These are phyloP conservation scores for Taiozyma sp. DNA, from an alignment of 1,139 yeast species.

Conservation along the genomic window DNA sequence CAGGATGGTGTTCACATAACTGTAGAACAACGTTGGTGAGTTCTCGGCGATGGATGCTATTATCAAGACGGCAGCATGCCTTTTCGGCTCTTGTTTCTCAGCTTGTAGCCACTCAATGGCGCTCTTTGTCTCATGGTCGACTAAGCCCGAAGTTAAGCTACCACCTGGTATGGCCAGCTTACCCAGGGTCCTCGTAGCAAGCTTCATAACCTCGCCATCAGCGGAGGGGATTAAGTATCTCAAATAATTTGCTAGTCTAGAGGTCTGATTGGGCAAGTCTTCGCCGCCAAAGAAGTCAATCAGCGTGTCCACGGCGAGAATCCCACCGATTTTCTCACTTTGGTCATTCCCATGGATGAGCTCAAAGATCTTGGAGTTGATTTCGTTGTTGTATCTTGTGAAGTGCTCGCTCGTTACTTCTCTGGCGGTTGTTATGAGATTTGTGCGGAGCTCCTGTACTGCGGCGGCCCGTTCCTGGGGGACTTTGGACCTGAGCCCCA, in stretches of 20 bases:
- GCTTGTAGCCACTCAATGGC: slow-evolving; percentile 89
- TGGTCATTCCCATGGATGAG: slow-evolving; percentile 72
- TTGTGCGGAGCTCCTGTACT: slow-evolving; percentile 63
- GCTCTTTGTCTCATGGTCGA: slow-evolving; percentile 85
- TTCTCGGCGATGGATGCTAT: slow-evolving; percentile 81
- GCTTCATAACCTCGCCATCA: slow-evolving; percentile 79
- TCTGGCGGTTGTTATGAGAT: slow-evolving; percentile 66
- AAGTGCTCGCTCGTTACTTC: slow-evolving; percentile 78
- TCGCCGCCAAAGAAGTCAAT: slow-evolving; percentile 74
- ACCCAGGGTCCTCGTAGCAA: slow-evolving; percentile 85
- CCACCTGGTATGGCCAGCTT: slow-evolving; percentile 88
- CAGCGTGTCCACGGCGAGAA: slow-evolving; percentile 83
- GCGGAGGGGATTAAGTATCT: slow-evolving; percentile 77
- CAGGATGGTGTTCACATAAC: slow-evolving; percentile 72
- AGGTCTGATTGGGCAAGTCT: slow-evolving; percentile 82
- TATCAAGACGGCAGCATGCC: slow-evolving; percentile 88
- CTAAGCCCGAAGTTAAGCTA: slow-evolving; percentile 84
- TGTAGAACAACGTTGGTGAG: slow-evolving; percentile 80
- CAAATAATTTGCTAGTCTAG: slow-evolving; percentile 84
- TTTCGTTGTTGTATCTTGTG: slow-evolving; percentile 75
- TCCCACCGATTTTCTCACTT: slow-evolving; percentile 80
- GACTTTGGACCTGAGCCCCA: slow-evolving; percentile 43
- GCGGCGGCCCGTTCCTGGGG: slow-evolving; percentile 50
- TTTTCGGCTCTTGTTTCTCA: slow-evolving; percentile 75
- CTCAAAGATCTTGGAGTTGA: slow-evolving; percentile 85